Evolutionary conservation across 1,284 basidiomycete species (phyloP), one percentile per base, ranked within the genome.

Genomic region (Ganoderma boninense): DNA sequence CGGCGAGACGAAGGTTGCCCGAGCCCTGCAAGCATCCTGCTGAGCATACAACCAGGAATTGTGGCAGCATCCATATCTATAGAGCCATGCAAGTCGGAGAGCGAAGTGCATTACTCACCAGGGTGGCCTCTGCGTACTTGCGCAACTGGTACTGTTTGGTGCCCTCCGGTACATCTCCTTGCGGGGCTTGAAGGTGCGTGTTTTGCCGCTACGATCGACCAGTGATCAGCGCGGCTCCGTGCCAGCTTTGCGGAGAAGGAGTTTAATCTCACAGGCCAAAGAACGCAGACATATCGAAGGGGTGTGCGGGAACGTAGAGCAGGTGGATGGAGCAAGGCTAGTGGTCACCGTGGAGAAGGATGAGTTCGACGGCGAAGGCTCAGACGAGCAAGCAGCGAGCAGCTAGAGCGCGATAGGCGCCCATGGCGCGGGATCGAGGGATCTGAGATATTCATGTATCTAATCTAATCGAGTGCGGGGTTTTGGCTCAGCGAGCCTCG

Each of bases 81-180:
- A 40, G n/a, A 42, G 23, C 16, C 59, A 35, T 40, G 38, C 38
- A 40, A 40, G 38, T 32, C 38, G 38, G 38, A 11, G 38, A 35
- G 54, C 14, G 7, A 56, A 32, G 44, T 49, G 4, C 7, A 40
- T 40, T 32, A 74, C 87, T 77, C 80, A 97, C 97, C 79, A 99
- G 85, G 14, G 97, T 99, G 43, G 97, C 97, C 80, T 99, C 97
- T 16, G 97, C 97, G 81, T 98, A 98, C 82, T 97, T 97, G 80
- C 97, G 92, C 74, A 99, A 86, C 83, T 98, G 97, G 82, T 97
- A 98, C 80, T 98, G 97, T 82, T 97, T 98, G 43, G 97, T 97
- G 52, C 97, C 97, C 81, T 97, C 96, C 10, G 96, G 94, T 35
- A 97, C 93, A 82, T 98, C 97, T 84, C n/a, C n/a, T 95, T 96